These are phyloP conservation scores for Periconia sp. DNA, from an alignment of 2,329 filamentous ascomycete genomes.

Conservation along the genomic window DNA sequence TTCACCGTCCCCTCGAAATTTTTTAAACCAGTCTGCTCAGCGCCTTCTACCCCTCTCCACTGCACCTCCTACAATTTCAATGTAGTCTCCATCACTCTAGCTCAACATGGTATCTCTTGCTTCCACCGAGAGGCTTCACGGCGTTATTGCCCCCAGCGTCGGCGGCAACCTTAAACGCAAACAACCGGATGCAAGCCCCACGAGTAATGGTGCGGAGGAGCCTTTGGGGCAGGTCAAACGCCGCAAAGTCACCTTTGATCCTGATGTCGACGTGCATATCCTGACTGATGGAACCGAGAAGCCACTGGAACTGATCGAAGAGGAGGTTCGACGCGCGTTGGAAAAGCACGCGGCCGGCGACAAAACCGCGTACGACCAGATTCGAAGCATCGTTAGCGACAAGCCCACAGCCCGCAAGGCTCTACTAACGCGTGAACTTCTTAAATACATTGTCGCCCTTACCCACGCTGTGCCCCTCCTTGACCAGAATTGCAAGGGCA, in stretches of 20 bases:
- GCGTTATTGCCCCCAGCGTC: conserved; percentile 31
- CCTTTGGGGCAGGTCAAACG: conserved; percentile 45
- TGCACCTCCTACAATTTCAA: conserved; percentile 8
- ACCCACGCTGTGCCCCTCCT: conserved; percentile 58
- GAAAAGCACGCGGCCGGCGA: conserved; percentile 56
- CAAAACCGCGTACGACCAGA: conserved; percentile 58
- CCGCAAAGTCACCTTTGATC: conserved; percentile 52
- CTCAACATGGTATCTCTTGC: conserved; percentile 44
- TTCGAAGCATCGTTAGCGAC: conserved; percentile 56
- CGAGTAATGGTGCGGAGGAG: conserved; percentile 40
- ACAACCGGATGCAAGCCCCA: conserved; percentile 30
- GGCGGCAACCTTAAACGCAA: conserved; percentile 43
- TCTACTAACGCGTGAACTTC: conserved; percentile 55
- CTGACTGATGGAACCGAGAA: conserved; percentile 52
- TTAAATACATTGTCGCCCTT: conserved; percentile 62
- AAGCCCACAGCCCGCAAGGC: conserved; percentile 52
- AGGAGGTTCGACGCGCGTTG: conserved; percentile 62
- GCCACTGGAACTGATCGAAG: conserved; percentile 59
- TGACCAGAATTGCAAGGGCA: conserved; percentile 57
- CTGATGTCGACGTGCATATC: conserved; percentile 50
- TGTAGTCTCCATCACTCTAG: conserved; percentile 23
- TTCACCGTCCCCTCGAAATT: conserved; percentile 10
- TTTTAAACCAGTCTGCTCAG: conserved; percentile 6
- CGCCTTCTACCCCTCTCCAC: background rate
- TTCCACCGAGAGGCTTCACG: conserved; percentile 27